Conservation (phyloP, 2,329 filamentous ascomycete genomes). For the Sporothrix phasma region DNA sequence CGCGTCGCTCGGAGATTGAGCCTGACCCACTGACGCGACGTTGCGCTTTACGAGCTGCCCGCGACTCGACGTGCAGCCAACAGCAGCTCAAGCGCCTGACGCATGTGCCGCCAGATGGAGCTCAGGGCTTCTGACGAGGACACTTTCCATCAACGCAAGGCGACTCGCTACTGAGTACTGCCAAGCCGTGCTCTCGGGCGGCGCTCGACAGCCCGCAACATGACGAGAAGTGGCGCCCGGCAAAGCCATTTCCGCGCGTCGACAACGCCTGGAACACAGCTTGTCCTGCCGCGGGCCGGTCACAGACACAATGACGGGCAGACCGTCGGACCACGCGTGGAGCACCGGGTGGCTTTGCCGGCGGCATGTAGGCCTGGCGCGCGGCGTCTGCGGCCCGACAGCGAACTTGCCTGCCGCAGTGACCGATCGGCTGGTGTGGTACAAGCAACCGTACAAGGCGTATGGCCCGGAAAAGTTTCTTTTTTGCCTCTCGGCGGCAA, state of each 20-base stretch:
- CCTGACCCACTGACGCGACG: conserved; percentile 53
- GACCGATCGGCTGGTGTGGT: conserved; percentile 56
- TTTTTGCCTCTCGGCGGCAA: conserved; percentile 31
- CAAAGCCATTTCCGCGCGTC: conserved; percentile 31
- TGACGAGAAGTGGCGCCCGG: conserved; percentile 24
- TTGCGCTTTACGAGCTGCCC: conserved; percentile 53
- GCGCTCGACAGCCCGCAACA: conserved; percentile 36
- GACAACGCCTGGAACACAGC: conserved; percentile 29
- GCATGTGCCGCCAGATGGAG: conserved; percentile 50
- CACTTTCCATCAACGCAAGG: conserved; percentile 46
- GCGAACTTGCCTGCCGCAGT: conserved; percentile 47
- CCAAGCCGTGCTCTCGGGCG: conserved; percentile 56
- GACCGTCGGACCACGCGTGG: conserved; percentile 28
- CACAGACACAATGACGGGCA: conserved; percentile 21
- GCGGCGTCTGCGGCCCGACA: conserved; percentile 46
- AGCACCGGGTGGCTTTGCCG: conserved; percentile 53
- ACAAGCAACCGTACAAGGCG: conserved; percentile 55
- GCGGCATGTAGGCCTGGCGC: conserved; percentile 56
- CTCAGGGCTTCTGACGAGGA: conserved; percentile 45
- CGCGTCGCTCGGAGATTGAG: conserved; percentile 52
- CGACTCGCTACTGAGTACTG: conserved; percentile 53
- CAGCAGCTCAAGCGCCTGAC: conserved; percentile 48
- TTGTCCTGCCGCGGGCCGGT: conserved; percentile 38
- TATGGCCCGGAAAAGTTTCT: conserved; percentile 54
- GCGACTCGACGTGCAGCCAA: conserved; percentile 47